Evolutionary conservation across 352 stramenopile genomes (phyloP).

Genomic region (Pythium brachiatum): DNA sequence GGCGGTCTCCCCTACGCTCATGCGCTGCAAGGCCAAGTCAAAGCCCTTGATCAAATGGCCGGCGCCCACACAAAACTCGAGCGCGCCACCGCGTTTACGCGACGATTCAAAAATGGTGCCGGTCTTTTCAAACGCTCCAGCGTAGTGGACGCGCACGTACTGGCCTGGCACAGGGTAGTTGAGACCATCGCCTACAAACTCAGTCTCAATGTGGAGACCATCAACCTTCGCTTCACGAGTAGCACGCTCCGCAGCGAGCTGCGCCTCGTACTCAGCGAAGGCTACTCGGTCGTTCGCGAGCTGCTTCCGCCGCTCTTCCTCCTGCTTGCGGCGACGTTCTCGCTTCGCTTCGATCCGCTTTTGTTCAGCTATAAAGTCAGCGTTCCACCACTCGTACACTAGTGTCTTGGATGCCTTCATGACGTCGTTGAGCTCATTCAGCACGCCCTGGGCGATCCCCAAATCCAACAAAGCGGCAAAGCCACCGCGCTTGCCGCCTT

Average conservation of each 20-base stretch:
- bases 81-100: slow-evolving; percentile 45
- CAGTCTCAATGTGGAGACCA: slow-evolving; percentile 44
- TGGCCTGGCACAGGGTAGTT: slow-evolving; percentile 61
- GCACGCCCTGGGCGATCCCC: slow-evolving; percentile 57
- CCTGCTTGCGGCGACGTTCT: slow-evolving; percentile 40
- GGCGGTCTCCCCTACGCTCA: slow-evolving; percentile 75
- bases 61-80: slow-evolving; percentile 73
- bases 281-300: slow-evolving; percentile 38
- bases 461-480: slow-evolving; percentile 55
- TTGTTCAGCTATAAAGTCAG: slow-evolving; percentile 61
- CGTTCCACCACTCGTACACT: slow-evolving; percentile 66
- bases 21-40: slow-evolving; percentile 63
- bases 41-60: slow-evolving; percentile 70
- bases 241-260: slow-evolving; percentile 42
- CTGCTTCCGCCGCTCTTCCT: slow-evolving; percentile 48
- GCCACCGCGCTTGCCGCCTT: slow-evolving; percentile 20
- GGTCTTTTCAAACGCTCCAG: slow-evolving; percentile 46
- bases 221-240: slow-evolving; percentile 39
- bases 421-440: slow-evolving; percentile 66
- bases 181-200: slow-evolving; percentile 53
- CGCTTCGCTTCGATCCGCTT: slow-evolving; percentile 59
- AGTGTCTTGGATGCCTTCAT: slow-evolving; percentile 44
- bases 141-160: slow-evolving; percentile 74
- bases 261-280: slow-evolving; percentile 42
- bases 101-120: slow-evolving; percentile 68